These are phyloP conservation scores for Miscanthus sacchariflorus DNA, from an alignment of 202 grass and related monocot genomes.

Conservation along the genomic window DNA sequence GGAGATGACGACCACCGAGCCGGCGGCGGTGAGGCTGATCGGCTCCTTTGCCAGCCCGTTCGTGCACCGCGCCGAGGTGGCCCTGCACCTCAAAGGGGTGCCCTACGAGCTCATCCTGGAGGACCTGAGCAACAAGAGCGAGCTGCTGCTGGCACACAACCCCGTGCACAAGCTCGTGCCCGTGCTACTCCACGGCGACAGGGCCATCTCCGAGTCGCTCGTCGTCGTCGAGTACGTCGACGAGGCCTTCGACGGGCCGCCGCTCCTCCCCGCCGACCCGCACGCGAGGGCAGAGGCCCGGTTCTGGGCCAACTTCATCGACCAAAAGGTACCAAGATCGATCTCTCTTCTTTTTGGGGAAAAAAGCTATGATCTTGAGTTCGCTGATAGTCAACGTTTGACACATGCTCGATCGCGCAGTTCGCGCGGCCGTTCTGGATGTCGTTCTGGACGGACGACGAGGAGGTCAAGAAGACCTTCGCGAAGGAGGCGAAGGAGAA, in stretches of 20 bases:
- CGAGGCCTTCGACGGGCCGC: neutral
- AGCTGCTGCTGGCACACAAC: constrained; percentile 31
- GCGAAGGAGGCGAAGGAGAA: constrained; percentile 53
- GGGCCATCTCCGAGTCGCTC: constrained; percentile 9
- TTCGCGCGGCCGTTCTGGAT: constrained; percentile 38
- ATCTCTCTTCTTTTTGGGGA: no score
- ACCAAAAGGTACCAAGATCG: neutral
- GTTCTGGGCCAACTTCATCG: neutral
- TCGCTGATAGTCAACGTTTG: no score
- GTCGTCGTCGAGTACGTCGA: constrained; percentile 5
- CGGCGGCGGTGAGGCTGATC: constrained; percentile 37
- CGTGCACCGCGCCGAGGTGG: constrained; percentile 34
- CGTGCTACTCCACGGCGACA: constrained; percentile 1
- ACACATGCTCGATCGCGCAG: neutral
- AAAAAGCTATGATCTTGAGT: neutral
- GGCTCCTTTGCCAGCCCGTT: constrained; percentile 39
- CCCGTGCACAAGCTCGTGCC: constrained; percentile 10
- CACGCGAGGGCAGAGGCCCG: neutral
- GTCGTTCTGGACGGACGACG: constrained; percentile 53
- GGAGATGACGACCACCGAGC: neutral
- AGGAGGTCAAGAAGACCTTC: constrained; percentile 28
- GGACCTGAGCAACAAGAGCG: constrained; percentile 36
- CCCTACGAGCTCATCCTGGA: constrained; percentile 43
- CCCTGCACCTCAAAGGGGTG: constrained; percentile 37
- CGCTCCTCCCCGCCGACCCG: neutral